phyloP scores from a whole-genome alignment of 768 basidiomycete species.

The Tremella yokohamensis region DNA sequence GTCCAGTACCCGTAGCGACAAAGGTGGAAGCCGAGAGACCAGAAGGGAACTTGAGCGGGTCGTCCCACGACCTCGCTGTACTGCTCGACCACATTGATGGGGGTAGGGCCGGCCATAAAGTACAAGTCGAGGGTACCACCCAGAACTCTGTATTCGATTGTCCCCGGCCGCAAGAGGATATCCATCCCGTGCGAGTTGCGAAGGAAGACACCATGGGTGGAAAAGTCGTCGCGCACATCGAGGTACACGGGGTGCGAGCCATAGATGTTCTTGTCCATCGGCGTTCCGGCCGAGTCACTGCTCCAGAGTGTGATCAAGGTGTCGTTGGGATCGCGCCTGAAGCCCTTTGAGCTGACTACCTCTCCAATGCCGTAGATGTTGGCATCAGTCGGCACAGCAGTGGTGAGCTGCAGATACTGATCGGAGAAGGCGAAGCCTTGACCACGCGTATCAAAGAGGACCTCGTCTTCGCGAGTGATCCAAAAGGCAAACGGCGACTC shows the following conservation, averaged over 20 bases:
- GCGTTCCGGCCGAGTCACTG: conserved; percentile 13
- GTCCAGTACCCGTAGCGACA: conserved; percentile 56
- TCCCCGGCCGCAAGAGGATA: conserved; percentile 57
- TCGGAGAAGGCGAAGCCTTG: conserved; percentile 70
- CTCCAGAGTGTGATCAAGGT: conserved; percentile 16
- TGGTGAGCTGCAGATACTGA: conserved; percentile 71
- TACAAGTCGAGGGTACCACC: conserved; percentile 79
- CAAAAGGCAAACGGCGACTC: conserved; percentile 61
- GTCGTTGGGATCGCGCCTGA: conserved; percentile 2
- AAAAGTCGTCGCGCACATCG: not conserved
- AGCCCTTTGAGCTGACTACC: conserved; percentile 14
- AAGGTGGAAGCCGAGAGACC: conserved; percentile 76
- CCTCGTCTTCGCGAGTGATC: conserved; percentile 63
- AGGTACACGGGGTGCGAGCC: conserved; percentile 18
- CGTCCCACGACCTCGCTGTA: conserved; percentile 64
- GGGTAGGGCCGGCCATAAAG: conserved; percentile 60
- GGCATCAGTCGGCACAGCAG: conserved; percentile 59
- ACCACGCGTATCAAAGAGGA: conserved; percentile 67
- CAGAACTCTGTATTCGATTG: conserved; percentile 66
- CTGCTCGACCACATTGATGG: conserved; percentile 62
- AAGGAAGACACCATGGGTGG: conserved; percentile 75
- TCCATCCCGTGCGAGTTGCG: conserved; percentile 70
- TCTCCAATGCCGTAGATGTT: conserved; percentile 78
- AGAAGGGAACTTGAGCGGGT: conserved; percentile 68
- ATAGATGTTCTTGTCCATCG: conserved; percentile 42